Evolutionary conservation across 495 filamentous ascomycete species (phyloP), one percentile per base, ranked within the genome.

Genomic region (Penicillium pulvis): DNA sequence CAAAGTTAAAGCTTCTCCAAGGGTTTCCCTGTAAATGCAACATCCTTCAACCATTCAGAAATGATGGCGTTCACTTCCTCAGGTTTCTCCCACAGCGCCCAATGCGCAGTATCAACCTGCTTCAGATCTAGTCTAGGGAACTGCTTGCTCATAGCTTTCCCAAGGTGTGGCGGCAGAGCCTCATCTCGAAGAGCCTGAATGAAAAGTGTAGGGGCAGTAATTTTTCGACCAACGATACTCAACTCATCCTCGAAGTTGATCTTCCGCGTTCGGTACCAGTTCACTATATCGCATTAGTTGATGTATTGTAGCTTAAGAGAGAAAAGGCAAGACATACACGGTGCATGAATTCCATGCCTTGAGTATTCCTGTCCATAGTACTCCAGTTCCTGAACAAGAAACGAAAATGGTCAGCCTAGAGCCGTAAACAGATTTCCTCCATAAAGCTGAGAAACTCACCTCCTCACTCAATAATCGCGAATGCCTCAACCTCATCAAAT

Each of bases 191-290:
- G 79, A 0, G 89, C 92, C 57, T 81, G 79, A 51, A 98, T 80
- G 64, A 92, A 88, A 59, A 97, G 78, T 10, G 85, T 77, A 11
- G 93, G 93, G 47, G 86, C 74, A 17, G 82, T 76, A 59, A 96
- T 82, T 28, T 66, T 81, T 51, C 58, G 59, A n/a, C 54, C 62
- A 5, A 74, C 70, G 59, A 80, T 81, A 66, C 70, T 73, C 43
- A 81, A 66, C 62, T 97, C 93, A 51, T 96, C 90, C 10, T 90
- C 78, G 66, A 79, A 88, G 68, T 97, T 97, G 53, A 88, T 69
- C 68, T 85, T 66, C 1, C 78, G 70, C 3, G 84, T 89, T 16
- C 88, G 82, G 71, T 98, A 97, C 91, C 92, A 97, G 63, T 92
- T 87, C 51, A 86, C 85, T 87, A 46, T 28, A 48, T 12, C 28